Evolutionary conservation across 2,329 filamentous ascomycete genomes (phyloP).

Genomic region (Colletotrichum tofieldiae): DNA sequence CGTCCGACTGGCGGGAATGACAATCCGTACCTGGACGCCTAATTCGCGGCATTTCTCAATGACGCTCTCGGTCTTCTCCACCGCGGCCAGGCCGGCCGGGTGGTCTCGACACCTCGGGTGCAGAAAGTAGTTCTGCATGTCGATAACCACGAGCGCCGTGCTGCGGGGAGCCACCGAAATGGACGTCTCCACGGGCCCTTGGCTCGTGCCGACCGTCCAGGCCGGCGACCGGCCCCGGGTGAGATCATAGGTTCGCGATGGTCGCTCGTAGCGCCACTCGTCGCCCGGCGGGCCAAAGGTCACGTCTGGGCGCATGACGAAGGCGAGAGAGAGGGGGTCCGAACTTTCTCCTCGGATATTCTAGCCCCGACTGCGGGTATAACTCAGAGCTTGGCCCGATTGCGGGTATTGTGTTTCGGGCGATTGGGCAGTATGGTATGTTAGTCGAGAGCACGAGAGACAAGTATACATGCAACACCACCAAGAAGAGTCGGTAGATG

Average conservation of each 20-base stretch:
- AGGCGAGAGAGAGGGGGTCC: slow-evolving; percentile 3
- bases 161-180: slow-evolving; percentile 58
- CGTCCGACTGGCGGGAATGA: slow-evolving; percentile 25
- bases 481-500: slow-evolving; percentile 15
- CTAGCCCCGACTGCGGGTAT: slow-evolving; percentile 33
- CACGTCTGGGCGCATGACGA: slow-evolving; percentile 33
- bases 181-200: slow-evolving; percentile 38
- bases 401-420: slow-evolving; percentile 26
- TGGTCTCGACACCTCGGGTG: slow-evolving; percentile 52
- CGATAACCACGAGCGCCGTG: slow-evolving; percentile 66
- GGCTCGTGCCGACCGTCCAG: slow-evolving; percentile 35
- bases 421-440: slow-evolving; percentile 13
- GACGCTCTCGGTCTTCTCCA: slow-evolving; percentile 57
- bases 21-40: slow-evolving; percentile 59
- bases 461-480: slow-evolving; percentile 17
- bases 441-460: slow-evolving; percentile 7
- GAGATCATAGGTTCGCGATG: slow-evolving; percentile 41
- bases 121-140: slow-evolving; percentile 70
- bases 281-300: slow-evolving; percentile 41
- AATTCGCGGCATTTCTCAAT: slow-evolving; percentile 63
- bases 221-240: slow-evolving; percentile 36
- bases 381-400: slow-evolving; percentile 22
- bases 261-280: slow-evolving; percentile 36
- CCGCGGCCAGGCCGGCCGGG: slow-evolving; percentile 58
- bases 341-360: slow-evolving; percentile 37